These are phyloP conservation scores for Aspergillus haitiensis DNA, from an alignment of 495 filamentous ascomycete genomes.

Conservation along the genomic window DNA sequence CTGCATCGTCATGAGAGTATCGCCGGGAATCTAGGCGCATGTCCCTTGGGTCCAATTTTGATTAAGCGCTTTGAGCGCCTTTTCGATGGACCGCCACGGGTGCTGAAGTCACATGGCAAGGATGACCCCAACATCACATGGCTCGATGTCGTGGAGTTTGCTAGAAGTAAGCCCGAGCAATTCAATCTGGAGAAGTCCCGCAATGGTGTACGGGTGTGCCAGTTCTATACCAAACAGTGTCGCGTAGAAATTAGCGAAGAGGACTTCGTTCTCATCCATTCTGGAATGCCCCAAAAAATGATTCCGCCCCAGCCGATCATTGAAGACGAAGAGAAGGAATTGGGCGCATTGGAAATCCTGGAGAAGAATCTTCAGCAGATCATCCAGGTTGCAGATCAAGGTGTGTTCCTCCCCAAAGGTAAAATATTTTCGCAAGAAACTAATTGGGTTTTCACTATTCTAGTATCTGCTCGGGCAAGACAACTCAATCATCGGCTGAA, in stretches of 20 bases:
- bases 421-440: slow-evolving; percentile 6
- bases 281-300: slow-evolving; percentile 79
- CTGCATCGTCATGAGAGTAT: slow-evolving; percentile 83
- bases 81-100: slow-evolving; percentile 76
- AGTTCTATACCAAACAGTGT: slow-evolving; percentile 77
- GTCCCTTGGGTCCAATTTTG: slow-evolving; percentile 76
- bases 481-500: slow-evolving; percentile 81
- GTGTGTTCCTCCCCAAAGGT: slow-evolving; percentile 40
- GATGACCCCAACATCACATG: slow-evolving; percentile 66
- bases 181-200: slow-evolving; percentile 70
- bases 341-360: slow-evolving; percentile 79
- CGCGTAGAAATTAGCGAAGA: slow-evolving; percentile 85
- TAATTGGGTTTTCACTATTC: slow-evolving; percentile 18
- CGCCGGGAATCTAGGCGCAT: slow-evolving; percentile 79
- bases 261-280: slow-evolving; percentile 78
- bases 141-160: slow-evolving; percentile 84
- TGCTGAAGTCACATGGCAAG: slow-evolving; percentile 64
- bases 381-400: slow-evolving; percentile 78
- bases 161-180: slow-evolving; percentile 74
- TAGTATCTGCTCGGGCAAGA: slow-evolving; percentile 73
- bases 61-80: slow-evolving; percentile 82
- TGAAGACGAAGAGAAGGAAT: slow-evolving; percentile 83
- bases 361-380: slow-evolving; percentile 72
- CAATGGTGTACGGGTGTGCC: slow-evolving; percentile 69
- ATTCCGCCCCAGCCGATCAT: slow-evolving; percentile 78